These are phyloP conservation scores for Spatholobus suberectus DNA, from an alignment of 306 rosid species.

Conservation along the genomic window DNA sequence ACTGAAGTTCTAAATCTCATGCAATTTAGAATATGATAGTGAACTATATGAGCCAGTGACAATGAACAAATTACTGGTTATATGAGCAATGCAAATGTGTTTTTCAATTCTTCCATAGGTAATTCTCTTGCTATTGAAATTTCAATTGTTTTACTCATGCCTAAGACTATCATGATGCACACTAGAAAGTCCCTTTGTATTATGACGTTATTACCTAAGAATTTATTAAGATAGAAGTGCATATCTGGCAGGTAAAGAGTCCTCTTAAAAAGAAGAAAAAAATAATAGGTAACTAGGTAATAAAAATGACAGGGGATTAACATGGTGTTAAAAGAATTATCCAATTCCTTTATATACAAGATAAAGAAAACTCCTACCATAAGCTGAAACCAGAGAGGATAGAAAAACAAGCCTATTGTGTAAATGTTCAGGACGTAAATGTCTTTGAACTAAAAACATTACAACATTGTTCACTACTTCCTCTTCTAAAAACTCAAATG, in stretches of 20 bases:
- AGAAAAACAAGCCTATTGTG: not conserved
- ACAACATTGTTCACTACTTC: not conserved
- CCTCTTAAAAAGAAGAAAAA: not conserved
- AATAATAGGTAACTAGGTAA: not conserved
- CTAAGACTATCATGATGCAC: not conserved
- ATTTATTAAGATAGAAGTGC: not conserved
- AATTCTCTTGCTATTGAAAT: not conserved
- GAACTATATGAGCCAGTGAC: not conserved
- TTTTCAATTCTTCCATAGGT: not conserved
- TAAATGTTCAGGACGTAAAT: not conserved
- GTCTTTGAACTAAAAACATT: not conserved
- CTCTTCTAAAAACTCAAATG: not conserved
- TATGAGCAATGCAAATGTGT: not conserved
- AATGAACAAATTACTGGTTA: not conserved
- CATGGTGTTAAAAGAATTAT: not conserved
- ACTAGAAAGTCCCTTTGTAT: not conserved
- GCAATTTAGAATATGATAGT: not conserved
- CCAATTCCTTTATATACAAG: constrained; percentile 5
- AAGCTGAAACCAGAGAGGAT: not conserved
- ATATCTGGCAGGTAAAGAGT: not conserved
- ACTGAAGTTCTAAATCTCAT: not conserved
- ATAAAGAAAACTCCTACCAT: not conserved
- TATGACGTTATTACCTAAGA: not conserved
- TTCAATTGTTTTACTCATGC: not conserved
- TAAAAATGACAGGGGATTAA: not conserved